These are phyloP conservation scores for Scenedesmus sp. DNA, from an alignment of 163 green algal genomes.

Conservation along the genomic window DNA sequence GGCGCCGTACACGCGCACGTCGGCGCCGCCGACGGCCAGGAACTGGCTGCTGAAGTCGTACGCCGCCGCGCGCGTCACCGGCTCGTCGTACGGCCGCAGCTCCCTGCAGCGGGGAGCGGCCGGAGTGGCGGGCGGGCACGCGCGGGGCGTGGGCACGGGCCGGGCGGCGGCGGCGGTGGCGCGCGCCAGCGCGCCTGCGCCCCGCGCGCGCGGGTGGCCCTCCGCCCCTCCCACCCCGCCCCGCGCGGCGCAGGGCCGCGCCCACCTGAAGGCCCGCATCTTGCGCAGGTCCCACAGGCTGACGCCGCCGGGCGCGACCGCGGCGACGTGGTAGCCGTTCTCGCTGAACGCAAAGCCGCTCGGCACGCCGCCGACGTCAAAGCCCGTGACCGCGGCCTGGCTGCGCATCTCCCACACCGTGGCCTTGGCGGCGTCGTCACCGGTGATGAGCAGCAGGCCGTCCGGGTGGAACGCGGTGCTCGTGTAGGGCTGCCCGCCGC, in stretches of 20 bases:
- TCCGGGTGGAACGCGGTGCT: conserved; percentile 92
- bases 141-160: not conserved
- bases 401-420: conserved; percentile 90
- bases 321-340: conserved; percentile 97
- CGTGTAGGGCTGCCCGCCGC: conserved; percentile 64
- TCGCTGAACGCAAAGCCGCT: conserved; percentile 88
- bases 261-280: conserved; percentile 85
- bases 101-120: conserved; percentile 51
- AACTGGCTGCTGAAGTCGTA: conserved; percentile 86
- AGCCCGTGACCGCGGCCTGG: conserved; percentile 82
- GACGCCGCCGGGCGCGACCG: conserved; percentile 82
- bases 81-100: conserved; percentile 69
- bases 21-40: conserved; percentile 74
- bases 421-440: conserved; percentile 69
- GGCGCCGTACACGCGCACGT: conserved; percentile 52
- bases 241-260: not conserved
- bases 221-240: not conserved
- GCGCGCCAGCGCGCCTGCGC: too few relatives aligned
- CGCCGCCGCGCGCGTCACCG: conserved; percentile 55
- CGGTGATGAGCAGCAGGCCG: conserved; percentile 90
- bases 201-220: not conserved
- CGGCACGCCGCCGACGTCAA: conserved; percentile 60
- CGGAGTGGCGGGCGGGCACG: not conserved
- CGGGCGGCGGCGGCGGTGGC: not conserved
- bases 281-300: conserved; percentile 99